Base-by-base conservation (phyloP, 148 eudicot species). In the Fallopia convolvulus region DNA sequence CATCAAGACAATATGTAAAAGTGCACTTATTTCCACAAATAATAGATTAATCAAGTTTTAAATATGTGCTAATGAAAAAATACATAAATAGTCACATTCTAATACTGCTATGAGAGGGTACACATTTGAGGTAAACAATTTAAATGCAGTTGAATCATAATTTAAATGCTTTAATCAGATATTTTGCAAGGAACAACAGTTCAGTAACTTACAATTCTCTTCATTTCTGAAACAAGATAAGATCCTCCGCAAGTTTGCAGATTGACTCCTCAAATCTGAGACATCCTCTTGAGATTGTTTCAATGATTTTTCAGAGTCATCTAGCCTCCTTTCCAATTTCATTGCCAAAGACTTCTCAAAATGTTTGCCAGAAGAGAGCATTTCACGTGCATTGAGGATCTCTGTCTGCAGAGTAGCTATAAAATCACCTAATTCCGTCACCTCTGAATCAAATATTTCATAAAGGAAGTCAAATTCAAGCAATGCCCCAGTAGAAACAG, bases 391-490 rank as follows among this genome's bases (percentile, higher is more conserved):
- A 80, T 75, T 82, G 48, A 40, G 58, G 55, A 88, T 87, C 76
- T 96, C 97, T 49, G 72, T 73, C 70, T 80, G 83, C 78, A 96
- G 74, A 53, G 74, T 79, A 55, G 84, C 80, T 74, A 90, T 74
- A 49, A 88, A 84, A 75, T 49, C 81, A 72, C 83, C 85, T 66
- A 90, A 74, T 79, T 88, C 94, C 46, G 74, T 84, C 72, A 90
- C 86, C 86, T 93, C 97, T 4, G 89, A 86, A 81, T 93, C 90
- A 81, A 90, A 84, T 77, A 90, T 75, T 73, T 91, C 95, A 80
- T 87, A 89, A 63, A 96, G 84, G 20, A 89, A 76, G 83, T 93
- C 91, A 78, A 90, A 93, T 79, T 96, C 89, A 77, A 93, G 70
- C 76, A 94, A 92, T 80, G 84, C 87, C 77, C 63, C 79, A 52